Base-by-base conservation (phyloP, 1,139 yeast species). In the Kazachstania sp. region DNA sequence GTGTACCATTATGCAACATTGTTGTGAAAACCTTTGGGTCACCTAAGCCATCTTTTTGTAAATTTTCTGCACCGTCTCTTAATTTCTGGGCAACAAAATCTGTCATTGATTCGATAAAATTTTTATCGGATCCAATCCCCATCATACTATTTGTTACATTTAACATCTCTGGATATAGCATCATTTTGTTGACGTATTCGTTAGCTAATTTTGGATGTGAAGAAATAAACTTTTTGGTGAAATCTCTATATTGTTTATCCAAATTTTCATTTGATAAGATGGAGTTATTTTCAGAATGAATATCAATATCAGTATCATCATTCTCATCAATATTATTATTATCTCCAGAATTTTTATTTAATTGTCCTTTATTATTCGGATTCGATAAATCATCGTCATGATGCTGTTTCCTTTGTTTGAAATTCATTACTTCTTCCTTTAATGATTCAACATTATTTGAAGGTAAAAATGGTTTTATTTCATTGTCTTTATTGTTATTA, bases 191-290 rank as follows among this genome's bases (percentile, higher is more conserved):
- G 1, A 63, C 65, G 43, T 60, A 63, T 45, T 63, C 66, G 43
- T 62, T 54, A 2, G 67, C 66, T 35, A 64, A 56, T 35, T 60
- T 61, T 23, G 65, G 65, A 43, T 63, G 65, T 1, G 66, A 59
- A 4, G 67, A 62, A 9, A 63, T 58, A 41, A 59, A 61, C 20
- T 61, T 60, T 45, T 61, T 56, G 3, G 66, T 61, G 45, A 63
- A 63, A 34, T 55, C 49, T 45, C 61, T 40, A 46, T 62, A 61
- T 49, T 54, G 57, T 7, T 49, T 51, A 28, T 19, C 39, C 20
- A 37, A 19, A 37, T 18, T 20, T 13, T 13, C n/a, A 18, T 37
- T n/a, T 37, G 39, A 15, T 32, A 34, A 7, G 28, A 23, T 23
- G 6, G 28, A 23, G 8, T 23, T 23, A 23, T 23, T 23, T 23